Evolutionary conservation across 768 basidiomycete genomes (phyloP).

Genomic region (Imleria badia): DNA sequence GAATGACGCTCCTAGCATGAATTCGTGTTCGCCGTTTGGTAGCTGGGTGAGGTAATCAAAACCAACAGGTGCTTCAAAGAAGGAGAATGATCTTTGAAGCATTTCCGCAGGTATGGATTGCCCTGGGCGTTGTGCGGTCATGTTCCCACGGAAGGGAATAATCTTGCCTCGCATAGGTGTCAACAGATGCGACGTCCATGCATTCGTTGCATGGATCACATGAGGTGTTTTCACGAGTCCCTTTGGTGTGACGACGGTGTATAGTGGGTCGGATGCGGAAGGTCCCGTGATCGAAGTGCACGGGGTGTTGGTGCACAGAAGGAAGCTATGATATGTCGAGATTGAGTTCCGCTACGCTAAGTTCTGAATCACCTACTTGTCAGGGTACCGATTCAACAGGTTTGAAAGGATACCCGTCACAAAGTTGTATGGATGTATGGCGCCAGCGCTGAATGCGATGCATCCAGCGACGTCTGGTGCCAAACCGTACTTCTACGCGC

Average conservation of each 20-base stretch:
- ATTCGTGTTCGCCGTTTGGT: conserved; percentile 41
- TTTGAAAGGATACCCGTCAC: conserved; percentile 62
- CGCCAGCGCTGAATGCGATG: conserved; percentile 55
- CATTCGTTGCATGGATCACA: conserved; percentile 85
- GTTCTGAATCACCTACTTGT: conserved; percentile 39
- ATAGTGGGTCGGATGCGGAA: conserved; percentile 31
- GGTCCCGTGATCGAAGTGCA: conserved; percentile 50
- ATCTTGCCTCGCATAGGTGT: conserved; percentile 60
- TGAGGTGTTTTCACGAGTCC: conserved; percentile 59
- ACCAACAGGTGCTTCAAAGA: conserved; percentile 44
- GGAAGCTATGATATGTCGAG: conserved; percentile 42
- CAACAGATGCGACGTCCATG: conserved; percentile 73
- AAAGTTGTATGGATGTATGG: conserved; percentile 68
- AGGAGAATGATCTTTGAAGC: conserved; percentile 54
- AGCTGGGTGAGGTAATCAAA: conserved; percentile 74
- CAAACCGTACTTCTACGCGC: conserved; percentile 46
- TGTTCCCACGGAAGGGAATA: conserved; percentile 56
- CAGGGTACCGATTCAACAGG: conserved; percentile 45
- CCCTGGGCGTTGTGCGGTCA: conserved; percentile 67
- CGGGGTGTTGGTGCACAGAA: conserved; percentile 58
- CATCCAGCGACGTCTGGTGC: conserved; percentile 46
- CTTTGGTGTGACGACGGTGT: conserved; percentile 59
- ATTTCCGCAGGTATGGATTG: conserved; percentile 30
- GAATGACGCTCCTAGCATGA: conserved; percentile 67
- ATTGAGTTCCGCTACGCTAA: neutral